phyloP scores from a whole-genome alignment of 2,329 filamentous ascomycete species.

The Fusarium sororula region DNA sequence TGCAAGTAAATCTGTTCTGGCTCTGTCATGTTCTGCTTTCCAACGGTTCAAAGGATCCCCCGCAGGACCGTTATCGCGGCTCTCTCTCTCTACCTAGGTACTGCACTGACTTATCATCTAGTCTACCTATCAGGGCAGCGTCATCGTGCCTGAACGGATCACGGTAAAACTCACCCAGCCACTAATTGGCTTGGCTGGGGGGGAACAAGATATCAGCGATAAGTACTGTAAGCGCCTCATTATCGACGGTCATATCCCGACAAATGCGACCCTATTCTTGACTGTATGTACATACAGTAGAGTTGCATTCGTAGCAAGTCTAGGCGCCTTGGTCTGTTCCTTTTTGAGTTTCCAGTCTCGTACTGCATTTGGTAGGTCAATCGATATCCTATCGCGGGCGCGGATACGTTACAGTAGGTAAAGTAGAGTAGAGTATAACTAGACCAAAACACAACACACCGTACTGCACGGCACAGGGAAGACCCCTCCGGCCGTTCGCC shows the following conservation, averaged over 20 bases:
- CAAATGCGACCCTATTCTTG: conserved; percentile 21
- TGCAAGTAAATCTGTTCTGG: conserved; percentile 34
- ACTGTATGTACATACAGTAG: conserved; percentile 3
- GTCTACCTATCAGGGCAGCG: conserved; percentile 28
- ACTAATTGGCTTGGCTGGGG: conserved; percentile 2
- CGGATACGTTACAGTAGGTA: background rate
- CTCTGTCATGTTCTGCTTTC: background rate
- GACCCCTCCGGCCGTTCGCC: conserved; percentile 23
- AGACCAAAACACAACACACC: background rate
- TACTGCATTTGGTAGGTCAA: conserved; percentile 7
- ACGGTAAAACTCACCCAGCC: conserved; percentile 5
- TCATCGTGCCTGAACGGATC: conserved; percentile 32
- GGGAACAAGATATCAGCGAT: conserved; percentile 23
- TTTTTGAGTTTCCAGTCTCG: conserved; percentile 13
- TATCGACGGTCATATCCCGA: conserved; percentile 13
- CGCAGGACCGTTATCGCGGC: conserved; percentile 29
- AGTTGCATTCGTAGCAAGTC: conserved; percentile 13
- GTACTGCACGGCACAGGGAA: background rate
- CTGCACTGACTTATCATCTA: background rate
- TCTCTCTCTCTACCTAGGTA: background rate
- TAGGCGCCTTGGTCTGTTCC: conserved; percentile 6
- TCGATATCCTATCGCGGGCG: conserved; percentile 1
- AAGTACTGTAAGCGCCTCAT: conserved; percentile 14
- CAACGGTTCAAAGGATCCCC: conserved; percentile 1
- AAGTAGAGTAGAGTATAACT: background rate